Percentiles rank a stretch among this genome's conserved stretches.
Evolutionary conservation across 495 filamentous ascomycete genomes (phyloP).

Genomic region (Lophiostoma macrostomum): DNA sequence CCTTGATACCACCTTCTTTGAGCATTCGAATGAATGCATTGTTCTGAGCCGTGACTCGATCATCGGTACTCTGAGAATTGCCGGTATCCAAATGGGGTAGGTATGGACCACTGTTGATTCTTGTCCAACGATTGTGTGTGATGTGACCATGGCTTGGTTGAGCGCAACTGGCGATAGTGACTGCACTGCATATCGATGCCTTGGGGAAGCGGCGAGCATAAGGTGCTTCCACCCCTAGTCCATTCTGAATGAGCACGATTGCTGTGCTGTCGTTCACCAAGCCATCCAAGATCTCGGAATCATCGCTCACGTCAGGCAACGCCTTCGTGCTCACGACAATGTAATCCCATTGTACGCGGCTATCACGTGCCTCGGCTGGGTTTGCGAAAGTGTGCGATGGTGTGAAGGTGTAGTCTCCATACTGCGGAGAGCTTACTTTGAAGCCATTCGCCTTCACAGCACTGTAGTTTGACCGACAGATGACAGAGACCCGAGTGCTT

Average conservation of each 20-base stretch:
- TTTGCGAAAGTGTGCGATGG: constrained; percentile 50
- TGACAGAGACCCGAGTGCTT: constrained; percentile 40
- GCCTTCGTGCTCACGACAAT: constrained; percentile 42
- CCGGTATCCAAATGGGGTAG: constrained; percentile 33
- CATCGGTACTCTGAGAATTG: constrained; percentile 2
- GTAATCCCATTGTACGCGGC: constrained; percentile 36
- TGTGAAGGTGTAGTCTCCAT: constrained; percentile 52
- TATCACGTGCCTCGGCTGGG: constrained; percentile 30
- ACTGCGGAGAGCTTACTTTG: constrained; percentile 50
- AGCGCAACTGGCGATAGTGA: constrained; percentile 56
- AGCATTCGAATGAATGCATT: constrained; percentile 35
- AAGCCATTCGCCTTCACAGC: constrained; percentile 49
- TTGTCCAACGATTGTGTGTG: constrained; percentile 60
- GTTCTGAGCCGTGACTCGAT: constrained; percentile 20
- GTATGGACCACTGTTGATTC: constrained; percentile 57
- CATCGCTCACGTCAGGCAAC: constrained; percentile 40
- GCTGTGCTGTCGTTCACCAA: constrained; percentile 33
- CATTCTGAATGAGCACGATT: constrained; percentile 69
- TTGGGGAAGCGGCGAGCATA: constrained; percentile 56
- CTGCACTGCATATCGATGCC: constrained; percentile 57
- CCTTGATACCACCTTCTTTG: constrained; percentile 49
- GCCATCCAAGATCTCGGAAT: constrained; percentile 40
- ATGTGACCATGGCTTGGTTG: constrained; percentile 51
- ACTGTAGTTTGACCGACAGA: constrained; percentile 56
- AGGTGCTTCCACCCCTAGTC: constrained; percentile 64